phyloP scores from a whole-genome alignment of 116 monocot genomes.

The Dioscorea cayenensis region DNA sequence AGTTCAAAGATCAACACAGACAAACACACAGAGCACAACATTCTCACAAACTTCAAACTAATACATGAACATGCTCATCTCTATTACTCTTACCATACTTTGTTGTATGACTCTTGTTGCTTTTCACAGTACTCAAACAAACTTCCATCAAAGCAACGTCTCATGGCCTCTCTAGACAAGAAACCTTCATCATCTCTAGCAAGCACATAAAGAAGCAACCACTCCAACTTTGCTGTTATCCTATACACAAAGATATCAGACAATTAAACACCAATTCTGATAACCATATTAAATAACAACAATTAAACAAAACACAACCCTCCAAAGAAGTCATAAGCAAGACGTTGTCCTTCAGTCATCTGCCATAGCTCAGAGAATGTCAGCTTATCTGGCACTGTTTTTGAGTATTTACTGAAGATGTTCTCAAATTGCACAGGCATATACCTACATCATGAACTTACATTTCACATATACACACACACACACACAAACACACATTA shows the following conservation, averaged over 20 bases:
- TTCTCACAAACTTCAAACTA: too few relatives aligned
- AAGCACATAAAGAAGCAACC: slow-evolving; percentile 48
- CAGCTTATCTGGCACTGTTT: slow-evolving; percentile 50
- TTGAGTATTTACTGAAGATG: slow-evolving; percentile 78
- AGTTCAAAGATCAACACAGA: too few relatives aligned
- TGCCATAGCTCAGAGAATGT: slow-evolving; percentile 48
- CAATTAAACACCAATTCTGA: too few relatives aligned
- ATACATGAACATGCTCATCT: too few relatives aligned
- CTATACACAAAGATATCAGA: slow-evolving; percentile 9
- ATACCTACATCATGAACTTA: slow-evolving; percentile 28
- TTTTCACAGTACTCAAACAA: slow-evolving; percentile 55
- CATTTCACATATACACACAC: too few relatives aligned
- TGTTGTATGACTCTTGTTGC: slow-evolving; percentile 9
- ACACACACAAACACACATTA: too few relatives aligned
- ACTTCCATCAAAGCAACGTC: slow-evolving; percentile 79
- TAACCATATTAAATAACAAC: too few relatives aligned
- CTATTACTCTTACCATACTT: too few relatives aligned
- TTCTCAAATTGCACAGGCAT: slow-evolving; percentile 70
- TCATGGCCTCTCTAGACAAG: slow-evolving; percentile 58
- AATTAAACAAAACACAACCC: slow-evolving; percentile 24
- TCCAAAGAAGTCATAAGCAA: slow-evolving; percentile 49
- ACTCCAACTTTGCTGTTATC: slow-evolving; percentile 52
- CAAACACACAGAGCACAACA: too few relatives aligned
- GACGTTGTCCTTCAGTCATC: slow-evolving; percentile 59
- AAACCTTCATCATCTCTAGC: slow-evolving; percentile 66